A percentile compares a stretch with the other conserved stretches of the same genome.
phyloP scores from a whole-genome alignment of 192 early-diverging fungal species.

The Coemansia sp. region DNA sequence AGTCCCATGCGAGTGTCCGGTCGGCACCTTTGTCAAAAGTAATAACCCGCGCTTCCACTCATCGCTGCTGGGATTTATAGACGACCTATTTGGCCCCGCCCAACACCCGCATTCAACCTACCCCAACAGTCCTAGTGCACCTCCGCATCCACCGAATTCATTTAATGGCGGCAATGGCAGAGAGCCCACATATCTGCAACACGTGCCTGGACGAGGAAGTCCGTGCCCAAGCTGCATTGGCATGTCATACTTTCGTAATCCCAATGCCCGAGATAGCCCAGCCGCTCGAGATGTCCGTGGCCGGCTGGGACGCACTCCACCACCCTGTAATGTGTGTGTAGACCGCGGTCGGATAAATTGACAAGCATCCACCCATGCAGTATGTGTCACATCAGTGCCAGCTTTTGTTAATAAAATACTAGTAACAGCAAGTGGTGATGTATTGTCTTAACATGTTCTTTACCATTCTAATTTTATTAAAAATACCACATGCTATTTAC shows the following conservation, averaged over 20 bases:
- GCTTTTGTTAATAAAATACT: too few relatives aligned
- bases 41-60: constrained; percentile 14
- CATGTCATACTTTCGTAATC: constrained; percentile 34
- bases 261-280: constrained; percentile 2
- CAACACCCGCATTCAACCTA: background rate
- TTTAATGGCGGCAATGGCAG: background rate
- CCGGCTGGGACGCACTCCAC: constrained; percentile 17
- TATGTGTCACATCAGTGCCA: background rate
- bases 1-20: constrained; percentile 25
- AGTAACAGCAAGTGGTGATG: too few relatives aligned
- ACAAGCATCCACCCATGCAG: background rate
- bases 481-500: too few relatives aligned
- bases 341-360: constrained; percentile 25
- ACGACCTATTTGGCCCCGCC: constrained; percentile 24
- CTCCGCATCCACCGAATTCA: background rate
- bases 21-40: constrained; percentile 8
- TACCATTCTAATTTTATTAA: too few relatives aligned
- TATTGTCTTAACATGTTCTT: too few relatives aligned
- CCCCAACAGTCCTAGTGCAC: background rate
- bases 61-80: constrained; percentile 27
- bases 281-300: constrained; percentile 17
- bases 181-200: constrained; percentile 1
- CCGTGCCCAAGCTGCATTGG: constrained; percentile 39
- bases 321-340: constrained; percentile 29
- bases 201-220: constrained; percentile 30